Base-by-base conservation (phyloP, 345 rosid species). In the Isatis tinctoria region DNA sequence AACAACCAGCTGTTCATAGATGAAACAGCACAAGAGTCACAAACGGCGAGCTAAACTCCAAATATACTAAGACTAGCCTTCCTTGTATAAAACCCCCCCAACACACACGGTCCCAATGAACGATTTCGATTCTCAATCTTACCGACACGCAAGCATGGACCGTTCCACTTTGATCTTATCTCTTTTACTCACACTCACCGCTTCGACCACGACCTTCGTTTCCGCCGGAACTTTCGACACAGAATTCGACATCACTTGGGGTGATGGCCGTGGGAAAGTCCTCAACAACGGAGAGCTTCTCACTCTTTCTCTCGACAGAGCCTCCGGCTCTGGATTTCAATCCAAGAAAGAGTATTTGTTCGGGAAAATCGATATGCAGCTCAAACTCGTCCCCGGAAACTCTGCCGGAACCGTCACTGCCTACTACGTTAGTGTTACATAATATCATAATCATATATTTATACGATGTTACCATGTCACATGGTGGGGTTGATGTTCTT, bases 321-420 rank as follows among this genome's bases (percentile, higher is more conserved):
- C 77, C 58, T 88, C 93, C 0, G 93, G 93, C n/a, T 84, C 90
- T 2, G 93, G 88, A 1, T 84, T 86, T 51, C 86, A 83, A 45
- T 79, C 87, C 83, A 86, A 83, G 78, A 83, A 83, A 22, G 81
- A 83, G 70, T 88, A 64, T 32, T 60, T 88, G 32, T 88, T 86
- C 26, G 88, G 90, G 9, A 83, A 83, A 68, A 78, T 87, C n/a
- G 80, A 84, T 37, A 81, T 80, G 85, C 89, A 85, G 65, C 82
- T 87, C 56, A 85, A 85, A 77, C 89, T 87, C 62, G 86, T 87
- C 33, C 81, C 85, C 1, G 85, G 82, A 57, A 83, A 85, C 79
- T 87, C 91, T 3, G 87, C 89, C 14, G 89, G 91, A 82, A 81
- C 88, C 5, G 87, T 80, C 78, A 79, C 87, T 4, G 77, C 87